Evolutionary conservation across 768 basidiomycete genomes (phyloP).

Genomic region (Russula lepida): DNA sequence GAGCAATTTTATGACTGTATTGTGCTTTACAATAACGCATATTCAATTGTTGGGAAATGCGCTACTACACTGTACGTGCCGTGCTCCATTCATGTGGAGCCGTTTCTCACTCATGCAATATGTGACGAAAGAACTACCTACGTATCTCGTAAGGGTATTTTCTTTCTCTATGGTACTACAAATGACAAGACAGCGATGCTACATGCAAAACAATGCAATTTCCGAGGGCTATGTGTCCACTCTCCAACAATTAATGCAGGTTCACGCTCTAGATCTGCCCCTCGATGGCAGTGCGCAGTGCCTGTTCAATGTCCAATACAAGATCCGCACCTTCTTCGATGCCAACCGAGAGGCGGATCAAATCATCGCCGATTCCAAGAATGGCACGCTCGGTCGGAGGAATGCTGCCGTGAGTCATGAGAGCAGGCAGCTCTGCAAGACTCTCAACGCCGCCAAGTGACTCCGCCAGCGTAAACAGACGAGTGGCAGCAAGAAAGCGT

Average conservation of each 20-base stretch:
- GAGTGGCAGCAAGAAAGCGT: conserved; percentile 53
- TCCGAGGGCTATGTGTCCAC: neutral
- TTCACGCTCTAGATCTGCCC: neutral
- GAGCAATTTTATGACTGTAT: too few relatives aligned
- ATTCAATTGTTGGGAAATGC: too few relatives aligned
- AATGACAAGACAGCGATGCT: neutral
- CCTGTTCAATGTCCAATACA: conserved; percentile 59
- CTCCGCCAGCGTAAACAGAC: conserved; percentile 79
- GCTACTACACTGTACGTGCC: too few relatives aligned
- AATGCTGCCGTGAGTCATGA: conserved; percentile 84
- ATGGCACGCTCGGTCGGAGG: conserved; percentile 55
- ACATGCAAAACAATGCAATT: neutral
- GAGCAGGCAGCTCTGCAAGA: conserved; percentile 76
- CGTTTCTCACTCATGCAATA: too few relatives aligned
- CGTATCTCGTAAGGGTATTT: conserved; percentile 4
- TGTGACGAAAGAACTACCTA: too few relatives aligned
- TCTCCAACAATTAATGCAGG: neutral
- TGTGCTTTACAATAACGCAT: too few relatives aligned
- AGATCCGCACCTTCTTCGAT: conserved; percentile 85
- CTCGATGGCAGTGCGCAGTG: conserved; percentile 40
- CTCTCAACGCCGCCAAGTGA: conserved; percentile 89
- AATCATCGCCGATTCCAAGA: conserved; percentile 69
- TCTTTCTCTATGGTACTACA: neutral
- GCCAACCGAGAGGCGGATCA: conserved; percentile 78
- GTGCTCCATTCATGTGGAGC: too few relatives aligned